Conservation (phyloP, 495 filamentous ascomycete species). For the Schizothecium vesticola region DNA sequence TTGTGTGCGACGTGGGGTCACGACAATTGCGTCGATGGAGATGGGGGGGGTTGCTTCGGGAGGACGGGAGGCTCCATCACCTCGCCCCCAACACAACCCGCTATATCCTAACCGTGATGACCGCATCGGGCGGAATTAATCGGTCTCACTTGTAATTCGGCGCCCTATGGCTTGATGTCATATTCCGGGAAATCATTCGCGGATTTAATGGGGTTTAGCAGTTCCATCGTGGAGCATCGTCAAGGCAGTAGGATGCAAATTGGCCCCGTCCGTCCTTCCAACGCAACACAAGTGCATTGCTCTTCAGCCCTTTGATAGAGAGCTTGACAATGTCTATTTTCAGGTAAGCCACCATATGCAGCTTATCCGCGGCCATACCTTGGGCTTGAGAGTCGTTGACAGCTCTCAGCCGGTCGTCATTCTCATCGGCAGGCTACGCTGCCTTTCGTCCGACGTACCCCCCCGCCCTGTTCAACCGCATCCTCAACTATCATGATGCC, state of each 20-base stretch:
- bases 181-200: not conserved
- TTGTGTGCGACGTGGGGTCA: not conserved
- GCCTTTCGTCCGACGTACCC: constrained; percentile 60
- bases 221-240: not conserved
- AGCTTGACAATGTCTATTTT: constrained; percentile 14
- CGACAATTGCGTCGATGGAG: not conserved
- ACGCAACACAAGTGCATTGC: not conserved
- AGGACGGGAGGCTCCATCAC: not conserved
- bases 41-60: not conserved
- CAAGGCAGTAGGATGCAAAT: not conserved
- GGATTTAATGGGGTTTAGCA: not conserved
- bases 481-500: constrained; percentile 51
- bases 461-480: constrained; percentile 45
- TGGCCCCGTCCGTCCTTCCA: not conserved
- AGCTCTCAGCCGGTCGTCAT: constrained; percentile 25
- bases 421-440: constrained; percentile 53
- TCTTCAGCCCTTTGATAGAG: not conserved
- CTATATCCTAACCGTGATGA: not conserved
- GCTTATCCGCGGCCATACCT: not conserved
- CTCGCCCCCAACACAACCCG: not conserved
- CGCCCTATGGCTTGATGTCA: not conserved
- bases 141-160: not conserved
- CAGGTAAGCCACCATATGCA: constrained; percentile 6
- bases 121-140: not conserved
- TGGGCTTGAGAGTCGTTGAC: not conserved